Evolutionary conservation across 306 rosid species (phyloP), one percentile per base, ranked within the genome.

Genomic region (Leucaena leucocephala): DNA sequence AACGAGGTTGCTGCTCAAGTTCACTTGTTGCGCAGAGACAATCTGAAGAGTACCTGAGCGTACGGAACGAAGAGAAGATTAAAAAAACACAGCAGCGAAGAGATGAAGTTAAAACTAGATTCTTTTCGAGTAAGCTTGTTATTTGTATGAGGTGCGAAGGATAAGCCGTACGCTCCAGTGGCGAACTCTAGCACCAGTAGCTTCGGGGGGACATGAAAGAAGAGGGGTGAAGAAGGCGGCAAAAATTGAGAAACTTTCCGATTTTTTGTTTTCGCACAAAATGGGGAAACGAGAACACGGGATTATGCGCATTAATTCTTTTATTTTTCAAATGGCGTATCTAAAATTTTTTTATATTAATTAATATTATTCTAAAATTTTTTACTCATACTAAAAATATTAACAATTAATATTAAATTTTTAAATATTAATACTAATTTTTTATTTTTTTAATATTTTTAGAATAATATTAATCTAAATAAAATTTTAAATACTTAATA

Each of bases 81-180:
- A 44, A 65, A 73, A 50, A 9, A 13, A 35, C 2, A 48, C 13
- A 17, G 43, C 10, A 39, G 62, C 55, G 33, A 67, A 66, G 49
- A 68, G 34, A 34, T 17, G 55, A 50, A 83, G 77, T 33, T 22
- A 52, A 63, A 74, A 81, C 71, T 58, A 77, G 84, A 54, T 42
- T 11, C 6, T 11, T 22, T 7, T 34, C 9, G 42, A 2, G 72
- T 15, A 17, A 65, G 50, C 74, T 69, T 22, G 4, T 19, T 2
- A 16, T 15, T 55, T 72, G 39, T 42, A 17, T 16, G 17, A 50
- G 77, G 80, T 76, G 89, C 68, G 86, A 21, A 85, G 78, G 84
- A 36, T 82, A 83, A 77, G 74, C 4, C 19, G 71, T 74, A 76
- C 67, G 80, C 84, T 15, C 14, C 66, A 1, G 34, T 9, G 39